These are phyloP conservation scores for Sphaerulina vaccinii DNA, from an alignment of 2,329 filamentous ascomycete species.

Conservation along the genomic window DNA sequence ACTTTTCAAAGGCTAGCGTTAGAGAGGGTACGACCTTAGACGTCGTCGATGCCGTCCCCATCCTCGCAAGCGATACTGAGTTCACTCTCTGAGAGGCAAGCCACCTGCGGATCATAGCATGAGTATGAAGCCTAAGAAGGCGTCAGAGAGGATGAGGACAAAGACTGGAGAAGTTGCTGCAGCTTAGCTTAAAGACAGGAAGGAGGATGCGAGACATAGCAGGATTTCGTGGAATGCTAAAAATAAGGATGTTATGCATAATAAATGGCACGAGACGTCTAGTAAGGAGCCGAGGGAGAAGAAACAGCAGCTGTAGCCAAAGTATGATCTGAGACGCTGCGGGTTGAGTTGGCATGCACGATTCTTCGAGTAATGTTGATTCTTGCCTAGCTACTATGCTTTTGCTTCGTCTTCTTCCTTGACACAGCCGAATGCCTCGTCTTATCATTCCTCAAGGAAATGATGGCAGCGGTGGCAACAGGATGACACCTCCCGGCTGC, in stretches of 20 bases:
- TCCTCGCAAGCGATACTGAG: too few species aligned
- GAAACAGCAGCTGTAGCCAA: constrained; percentile 1
- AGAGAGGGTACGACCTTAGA: too few species aligned
- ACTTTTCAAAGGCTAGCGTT: too few species aligned
- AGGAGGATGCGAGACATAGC: constrained; percentile 6
- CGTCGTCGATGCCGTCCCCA: too few species aligned
- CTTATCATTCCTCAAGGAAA: not conserved
- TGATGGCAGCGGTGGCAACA: constrained; percentile 15
- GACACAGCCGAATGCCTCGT: too few species aligned
- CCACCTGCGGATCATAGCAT: constrained; percentile 25
- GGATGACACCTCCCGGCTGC: constrained; percentile 13
- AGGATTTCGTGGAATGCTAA: constrained; percentile 14
- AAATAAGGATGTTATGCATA: not conserved
- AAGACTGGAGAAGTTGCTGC: constrained; percentile 20
- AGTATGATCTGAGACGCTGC: not conserved
- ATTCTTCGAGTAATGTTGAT: too few species aligned
- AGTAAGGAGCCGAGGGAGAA: not conserved
- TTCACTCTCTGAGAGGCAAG: too few species aligned
- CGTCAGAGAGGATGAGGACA: constrained; percentile 8
- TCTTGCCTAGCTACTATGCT: not conserved
- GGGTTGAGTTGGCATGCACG: not conserved
- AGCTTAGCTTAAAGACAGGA: constrained; percentile 16
- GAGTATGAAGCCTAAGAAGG: constrained; percentile 12
- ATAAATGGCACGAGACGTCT: not conserved
- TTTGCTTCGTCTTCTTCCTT: too few species aligned